Percentiles rank a stretch among this genome's conserved stretches.
These are phyloP conservation scores for Calonectria hongkongensis DNA, from an alignment of 2,329 filamentous ascomycete species.

Conservation along the genomic window DNA sequence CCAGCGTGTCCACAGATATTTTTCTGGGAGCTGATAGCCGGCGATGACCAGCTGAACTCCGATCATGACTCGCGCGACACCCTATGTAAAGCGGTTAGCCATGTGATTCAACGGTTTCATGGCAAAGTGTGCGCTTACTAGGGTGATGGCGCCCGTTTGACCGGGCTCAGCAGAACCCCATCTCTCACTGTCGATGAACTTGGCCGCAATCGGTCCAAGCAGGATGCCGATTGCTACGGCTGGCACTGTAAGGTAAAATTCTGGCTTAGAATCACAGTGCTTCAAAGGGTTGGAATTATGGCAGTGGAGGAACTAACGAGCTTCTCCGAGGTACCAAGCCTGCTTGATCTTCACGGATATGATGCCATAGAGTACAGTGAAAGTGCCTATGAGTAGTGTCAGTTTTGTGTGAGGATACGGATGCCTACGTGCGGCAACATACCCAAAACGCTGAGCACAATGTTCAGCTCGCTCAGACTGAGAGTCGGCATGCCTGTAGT, in stretches of 20 bases:
- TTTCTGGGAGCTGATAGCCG: conserved; percentile 76
- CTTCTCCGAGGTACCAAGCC: conserved; percentile 73
- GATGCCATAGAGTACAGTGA: conserved; percentile 69
- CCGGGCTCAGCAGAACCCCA: conserved; percentile 52
- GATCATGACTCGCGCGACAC: conserved; percentile 75
- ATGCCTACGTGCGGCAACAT: background rate
- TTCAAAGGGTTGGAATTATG: no score
- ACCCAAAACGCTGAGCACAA: background rate
- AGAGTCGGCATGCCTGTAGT: background rate
- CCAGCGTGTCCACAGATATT: conserved; percentile 69
- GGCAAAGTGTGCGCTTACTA: conserved; percentile 52
- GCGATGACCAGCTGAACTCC: conserved; percentile 78
- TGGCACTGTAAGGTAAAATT: conserved; percentile 64
- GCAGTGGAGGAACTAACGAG: conserved; percentile 61
- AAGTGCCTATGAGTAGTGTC: conserved; percentile 60
- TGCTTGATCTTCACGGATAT: conserved; percentile 72
- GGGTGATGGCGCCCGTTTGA: conserved; percentile 62
- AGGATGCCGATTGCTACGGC: conserved; percentile 72
- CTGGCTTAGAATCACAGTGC: background rate
- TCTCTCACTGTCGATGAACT: conserved; percentile 67
- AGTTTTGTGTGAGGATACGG: background rate
- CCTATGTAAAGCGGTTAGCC: conserved; percentile 51
- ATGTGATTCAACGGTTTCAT: no score
- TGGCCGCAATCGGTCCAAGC: conserved; percentile 73
- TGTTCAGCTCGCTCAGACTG: background rate